phyloP scores from a whole-genome alignment of 305 asterid species.

The Rubia balearica region DNA sequence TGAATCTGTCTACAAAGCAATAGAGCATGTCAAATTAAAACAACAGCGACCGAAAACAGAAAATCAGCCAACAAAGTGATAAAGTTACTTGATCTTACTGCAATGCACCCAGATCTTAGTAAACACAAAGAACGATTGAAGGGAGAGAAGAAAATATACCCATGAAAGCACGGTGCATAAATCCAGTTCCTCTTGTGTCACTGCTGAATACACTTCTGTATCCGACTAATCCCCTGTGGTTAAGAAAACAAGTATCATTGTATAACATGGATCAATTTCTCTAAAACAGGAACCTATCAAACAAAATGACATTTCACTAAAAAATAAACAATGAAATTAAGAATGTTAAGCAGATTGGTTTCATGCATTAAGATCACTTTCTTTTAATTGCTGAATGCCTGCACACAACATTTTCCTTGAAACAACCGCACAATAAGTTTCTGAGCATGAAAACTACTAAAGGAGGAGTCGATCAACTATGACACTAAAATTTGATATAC shows the following conservation, averaged over 20 bases:
- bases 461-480: neutral
- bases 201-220: constrained; percentile 97
- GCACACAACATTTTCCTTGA: neutral
- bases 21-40: neutral
- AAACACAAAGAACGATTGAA: constrained; percentile 10
- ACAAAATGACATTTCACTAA: neutral
- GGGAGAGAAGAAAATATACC: constrained; percentile 38
- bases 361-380: neutral
- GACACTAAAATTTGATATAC: neutral
- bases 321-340: neutral
- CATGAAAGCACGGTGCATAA: constrained; percentile 98
- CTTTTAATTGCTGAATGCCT: neutral
- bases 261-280: constrained; percentile 1
- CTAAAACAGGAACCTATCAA: neutral
- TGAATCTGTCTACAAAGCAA: neutral
- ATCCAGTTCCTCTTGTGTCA: constrained; percentile 94
- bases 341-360: neutral
- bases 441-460: neutral
- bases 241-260: constrained; percentile 10
- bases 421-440: neutral
- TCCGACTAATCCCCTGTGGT: constrained; percentile 90
- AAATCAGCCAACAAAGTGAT: constrained; percentile 4
- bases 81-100: neutral
- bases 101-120: constrained; percentile 9
- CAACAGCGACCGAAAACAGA: neutral